Conservation (phyloP, 768 basidiomycete genomes). For the Lactarius pseudohatsudake region DNA sequence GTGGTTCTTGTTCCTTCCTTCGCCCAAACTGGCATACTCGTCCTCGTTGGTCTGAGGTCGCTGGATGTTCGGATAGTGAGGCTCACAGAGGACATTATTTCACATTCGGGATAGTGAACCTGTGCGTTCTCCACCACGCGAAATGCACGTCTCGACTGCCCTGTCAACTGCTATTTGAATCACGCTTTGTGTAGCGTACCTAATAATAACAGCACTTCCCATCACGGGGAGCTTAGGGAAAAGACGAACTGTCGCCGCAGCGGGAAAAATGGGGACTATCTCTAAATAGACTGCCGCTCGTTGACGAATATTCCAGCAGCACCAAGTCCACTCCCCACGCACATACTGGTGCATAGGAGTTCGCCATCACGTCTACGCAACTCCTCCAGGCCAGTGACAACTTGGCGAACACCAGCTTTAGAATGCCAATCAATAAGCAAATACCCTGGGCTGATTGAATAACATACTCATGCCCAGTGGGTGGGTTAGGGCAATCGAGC, state of each 20-base stretch:
- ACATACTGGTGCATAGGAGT: slow-evolving; percentile 81
- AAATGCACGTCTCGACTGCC: background rate
- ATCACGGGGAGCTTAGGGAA: background rate
- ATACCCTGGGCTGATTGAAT: slow-evolving; percentile 23
- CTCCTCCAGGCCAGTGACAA: slow-evolving; percentile 85
- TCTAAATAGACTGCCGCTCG: slow-evolving; percentile 38
- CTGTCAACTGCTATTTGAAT: background rate
- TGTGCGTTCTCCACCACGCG: background rate
- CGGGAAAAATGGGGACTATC: too few species aligned
- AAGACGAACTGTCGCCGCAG: too few species aligned
- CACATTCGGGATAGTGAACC: background rate
- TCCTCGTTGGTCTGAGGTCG: slow-evolving; percentile 27
- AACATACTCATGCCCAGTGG: slow-evolving; percentile 80
- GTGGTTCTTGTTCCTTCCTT: slow-evolving; percentile 29
- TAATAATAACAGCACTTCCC: background rate
- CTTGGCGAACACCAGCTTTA: slow-evolving; percentile 79
- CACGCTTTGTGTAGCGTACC: background rate
- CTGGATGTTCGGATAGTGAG: slow-evolving; percentile 26
- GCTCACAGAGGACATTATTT: slow-evolving; percentile 19
- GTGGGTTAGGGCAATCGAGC: slow-evolving; percentile 81
- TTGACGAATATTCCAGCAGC: slow-evolving; percentile 81
- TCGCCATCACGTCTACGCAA: slow-evolving; percentile 65
- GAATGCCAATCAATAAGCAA: slow-evolving; percentile 9
- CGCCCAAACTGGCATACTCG: slow-evolving; percentile 27
- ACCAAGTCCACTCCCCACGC: slow-evolving; percentile 87